phyloP scores from a whole-genome alignment of 2,329 filamentous ascomycete genomes.

The Alternaria burnsii region DNA sequence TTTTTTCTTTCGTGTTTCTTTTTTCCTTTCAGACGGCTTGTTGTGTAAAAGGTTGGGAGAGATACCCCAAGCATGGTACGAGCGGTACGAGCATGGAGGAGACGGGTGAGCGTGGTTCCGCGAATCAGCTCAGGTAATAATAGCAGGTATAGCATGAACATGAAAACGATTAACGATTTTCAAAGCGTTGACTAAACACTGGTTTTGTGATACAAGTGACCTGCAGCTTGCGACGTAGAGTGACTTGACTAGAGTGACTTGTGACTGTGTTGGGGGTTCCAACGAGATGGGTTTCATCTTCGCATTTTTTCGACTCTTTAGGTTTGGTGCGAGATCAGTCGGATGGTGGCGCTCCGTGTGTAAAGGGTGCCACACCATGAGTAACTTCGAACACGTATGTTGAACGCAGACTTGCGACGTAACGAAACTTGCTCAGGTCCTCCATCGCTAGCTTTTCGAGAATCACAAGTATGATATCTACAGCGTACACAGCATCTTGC shows the following conservation, averaged over 20 bases:
- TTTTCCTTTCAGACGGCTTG: slow-evolving; percentile 4
- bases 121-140: slow-evolving; percentile 20
- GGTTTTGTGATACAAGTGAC: slow-evolving; percentile 1
- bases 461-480: not conserved
- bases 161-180: slow-evolving; percentile 18
- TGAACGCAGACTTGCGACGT: not conserved
- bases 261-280: slow-evolving; percentile 2
- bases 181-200: not conserved
- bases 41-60: slow-evolving; percentile 6
- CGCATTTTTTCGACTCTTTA: slow-evolving; percentile 13
- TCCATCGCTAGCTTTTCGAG: not conserved
- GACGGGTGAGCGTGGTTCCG: slow-evolving; percentile 20
- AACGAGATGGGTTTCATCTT: slow-evolving; percentile 15
- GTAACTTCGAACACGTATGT: not conserved
- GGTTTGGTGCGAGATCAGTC: not conserved
- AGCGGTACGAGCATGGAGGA: not conserved
- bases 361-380: not conserved
- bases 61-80: slow-evolving; percentile 23
- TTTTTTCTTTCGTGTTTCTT: slow-evolving; percentile 14
- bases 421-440: not conserved
- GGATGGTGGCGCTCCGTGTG: not conserved
- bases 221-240: slow-evolving; percentile 5
- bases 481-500: not conserved
- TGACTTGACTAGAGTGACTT: not conserved
- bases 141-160: slow-evolving; percentile 27